Conservation (phyloP, 257 asterid species). For the Jaltomata sinuosa region DNA sequence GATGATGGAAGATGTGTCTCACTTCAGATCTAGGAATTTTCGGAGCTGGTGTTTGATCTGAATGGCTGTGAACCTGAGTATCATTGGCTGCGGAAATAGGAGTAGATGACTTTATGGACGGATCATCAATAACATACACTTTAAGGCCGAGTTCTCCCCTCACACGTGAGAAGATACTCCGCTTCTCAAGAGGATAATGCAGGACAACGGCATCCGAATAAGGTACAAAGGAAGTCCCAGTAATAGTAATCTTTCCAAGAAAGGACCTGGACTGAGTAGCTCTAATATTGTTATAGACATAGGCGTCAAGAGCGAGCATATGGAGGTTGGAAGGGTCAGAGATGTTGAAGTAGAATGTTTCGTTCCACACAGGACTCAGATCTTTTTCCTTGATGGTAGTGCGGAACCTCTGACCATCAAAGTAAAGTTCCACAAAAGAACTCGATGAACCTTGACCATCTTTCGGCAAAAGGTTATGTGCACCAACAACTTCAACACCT, state of each 20-base stretch:
- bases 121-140: slow-evolving; percentile 73
- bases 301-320: slow-evolving; percentile 46
- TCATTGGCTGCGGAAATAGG: slow-evolving; percentile 33
- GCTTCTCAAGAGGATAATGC: slow-evolving; percentile 81
- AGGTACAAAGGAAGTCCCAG: slow-evolving; percentile 76
- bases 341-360: slow-evolving; percentile 73
- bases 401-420: slow-evolving; percentile 66
- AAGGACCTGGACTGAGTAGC: slow-evolving; percentile 43
- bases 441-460: slow-evolving; percentile 91
- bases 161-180: slow-evolving; percentile 75
- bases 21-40: slow-evolving; percentile 24
- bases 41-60: slow-evolving; percentile 8
- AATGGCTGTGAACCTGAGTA: slow-evolving; percentile 15
- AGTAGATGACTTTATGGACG: slow-evolving; percentile 49
- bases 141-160: slow-evolving; percentile 83
- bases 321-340: slow-evolving; percentile 67
- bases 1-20: slow-evolving; percentile 72
- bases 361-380: slow-evolving; percentile 80
- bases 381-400: slow-evolving; percentile 76
- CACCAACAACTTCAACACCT: slow-evolving; percentile 69
- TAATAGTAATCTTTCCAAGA: slow-evolving; percentile 71
- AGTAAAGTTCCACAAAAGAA: slow-evolving; percentile 67
- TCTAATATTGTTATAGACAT: slow-evolving; percentile 44
- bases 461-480: slow-evolving; percentile 81
- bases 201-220: slow-evolving; percentile 62